Base-by-base conservation (phyloP, 2,329 filamentous ascomycete species). In the Alternaria sp. region DNA sequence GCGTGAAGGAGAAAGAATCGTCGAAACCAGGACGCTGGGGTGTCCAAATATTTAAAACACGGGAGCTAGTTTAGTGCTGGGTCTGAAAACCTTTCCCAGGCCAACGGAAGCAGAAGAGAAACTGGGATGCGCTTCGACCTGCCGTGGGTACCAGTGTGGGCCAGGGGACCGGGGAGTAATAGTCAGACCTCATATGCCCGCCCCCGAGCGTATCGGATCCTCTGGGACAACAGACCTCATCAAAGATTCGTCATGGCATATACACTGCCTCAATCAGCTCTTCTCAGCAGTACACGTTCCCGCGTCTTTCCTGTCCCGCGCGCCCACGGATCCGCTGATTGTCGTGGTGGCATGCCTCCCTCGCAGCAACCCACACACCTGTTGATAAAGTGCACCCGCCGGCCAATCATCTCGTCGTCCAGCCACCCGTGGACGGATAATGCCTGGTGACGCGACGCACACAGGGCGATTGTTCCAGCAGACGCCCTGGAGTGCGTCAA, bases 1-100 rank as follows among this genome's bases (percentile, higher is more conserved):
- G 45, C 48, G 57, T 60, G 45, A 54, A 54, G 48, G 57, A 21
- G 37, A 40, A 51, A 62, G 54, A 56, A 57, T 39, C 62, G 49
- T 63, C 55, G 52, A 58, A 52, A 60, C 56, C 64, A 64, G 63
- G 56, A 48, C 45, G 33, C 57, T 53, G 62, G 62, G 62, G 51
- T 62, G 54, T 53, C 53, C 36, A 60, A 58, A 58, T 68, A 70
- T 71, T 67, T 66, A 67, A 70, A 53, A 59, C 50, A 61, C 70
- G 71, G 72, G 70, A 74, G 66, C 72, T 74, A 74, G 71, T 70
- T 62, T 72, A 72, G 70, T 67, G 57, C 54, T 66, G 58, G 61
- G 56, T 60, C 61, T 64, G 62, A 67, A 71, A 71, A 68, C 60
- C 62, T 68, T 69, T 69, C 58, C 61, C 61, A 66, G 64, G 61